These are phyloP conservation scores for Didymella pinodella DNA, from an alignment of 2,329 filamentous ascomycete genomes.

Conservation along the genomic window DNA sequence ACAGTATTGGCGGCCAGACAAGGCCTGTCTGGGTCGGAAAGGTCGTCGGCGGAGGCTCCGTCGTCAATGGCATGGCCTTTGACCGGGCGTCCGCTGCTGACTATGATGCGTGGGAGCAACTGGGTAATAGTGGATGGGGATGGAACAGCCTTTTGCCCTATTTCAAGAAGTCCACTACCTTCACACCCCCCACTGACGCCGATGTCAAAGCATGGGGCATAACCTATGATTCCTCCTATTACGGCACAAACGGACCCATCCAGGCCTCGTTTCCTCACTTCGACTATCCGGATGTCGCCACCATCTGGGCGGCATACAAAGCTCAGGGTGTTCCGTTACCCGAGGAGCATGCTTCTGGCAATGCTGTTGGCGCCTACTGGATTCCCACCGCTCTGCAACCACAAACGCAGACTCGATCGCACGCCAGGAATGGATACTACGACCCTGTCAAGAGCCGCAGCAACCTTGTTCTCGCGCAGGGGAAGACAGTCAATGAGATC, in stretches of 20 bases:
- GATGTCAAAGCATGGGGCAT: slow-evolving; percentile 32
- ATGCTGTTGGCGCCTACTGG: slow-evolving; percentile 42
- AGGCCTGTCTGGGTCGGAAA: slow-evolving; percentile 33
- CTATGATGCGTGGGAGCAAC: slow-evolving; percentile 63
- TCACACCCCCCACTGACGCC: slow-evolving; percentile 27
- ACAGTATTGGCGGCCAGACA: slow-evolving; percentile 23
- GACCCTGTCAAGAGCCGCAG: slow-evolving; percentile 32
- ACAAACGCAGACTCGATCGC: slow-evolving; percentile 44
- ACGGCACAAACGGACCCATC: slow-evolving; percentile 34
- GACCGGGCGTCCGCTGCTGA: slow-evolving; percentile 48
- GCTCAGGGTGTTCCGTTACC: slow-evolving; percentile 28
- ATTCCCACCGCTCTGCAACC: slow-evolving; percentile 37
- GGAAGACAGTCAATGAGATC: slow-evolving; percentile 38
- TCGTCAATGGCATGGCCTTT: slow-evolving; percentile 52
- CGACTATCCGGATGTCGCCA: slow-evolving; percentile 34
- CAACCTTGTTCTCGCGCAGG: slow-evolving; percentile 34
- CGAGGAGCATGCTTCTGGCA: slow-evolving; percentile 39
- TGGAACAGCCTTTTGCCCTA: slow-evolving; percentile 42
- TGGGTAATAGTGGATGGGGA: slow-evolving; percentile 63
- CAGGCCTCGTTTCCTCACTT: slow-evolving; percentile 39
- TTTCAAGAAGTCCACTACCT: slow-evolving; percentile 44
- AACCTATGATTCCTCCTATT: slow-evolving; percentile 38
- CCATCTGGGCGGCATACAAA: slow-evolving; percentile 34
- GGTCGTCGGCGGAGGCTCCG: slow-evolving; percentile 49
- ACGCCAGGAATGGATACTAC: slow-evolving; percentile 42